Percentiles rank a stretch among this genome's conserved stretches.
phyloP scores from a whole-genome alignment of 306 rosid species.

The Sesbania bispinosa region DNA sequence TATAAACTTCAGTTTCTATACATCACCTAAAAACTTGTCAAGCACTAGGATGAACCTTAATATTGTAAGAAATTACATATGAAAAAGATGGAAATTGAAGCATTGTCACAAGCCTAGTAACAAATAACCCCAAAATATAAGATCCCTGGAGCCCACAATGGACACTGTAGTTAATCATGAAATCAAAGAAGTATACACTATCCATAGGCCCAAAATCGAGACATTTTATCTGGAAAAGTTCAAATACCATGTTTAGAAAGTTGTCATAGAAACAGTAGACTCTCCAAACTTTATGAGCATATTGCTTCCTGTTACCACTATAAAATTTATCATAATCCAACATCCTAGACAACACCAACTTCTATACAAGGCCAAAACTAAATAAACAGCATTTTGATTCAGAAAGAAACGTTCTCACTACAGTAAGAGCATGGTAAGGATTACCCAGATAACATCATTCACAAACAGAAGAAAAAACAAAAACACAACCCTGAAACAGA shows the following conservation, averaged over 20 bases:
- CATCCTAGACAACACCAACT: constrained; percentile 15
- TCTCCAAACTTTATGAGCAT: constrained; percentile 6
- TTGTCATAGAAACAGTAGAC: constrained; percentile 24
- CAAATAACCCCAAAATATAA: not conserved
- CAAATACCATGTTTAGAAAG: constrained; percentile 11
- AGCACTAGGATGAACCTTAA: not conserved
- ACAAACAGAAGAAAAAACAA: not conserved
- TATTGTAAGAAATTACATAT: not conserved
- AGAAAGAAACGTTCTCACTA: no score
- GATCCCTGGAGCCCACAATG: no score
- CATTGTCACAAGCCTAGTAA: not conserved
- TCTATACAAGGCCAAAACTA: not conserved
- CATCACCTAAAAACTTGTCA: not conserved
- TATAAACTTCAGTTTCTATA: not conserved
- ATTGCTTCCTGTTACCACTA: constrained; percentile 15
- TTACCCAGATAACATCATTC: no score
- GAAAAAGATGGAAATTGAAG: not conserved
- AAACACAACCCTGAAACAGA: constrained; percentile 9
- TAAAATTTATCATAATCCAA: constrained; percentile 22
- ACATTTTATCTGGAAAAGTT: not conserved
- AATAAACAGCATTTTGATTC: not conserved
- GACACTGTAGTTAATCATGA: not conserved
- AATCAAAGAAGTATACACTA: not conserved
- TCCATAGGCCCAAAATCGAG: not conserved
- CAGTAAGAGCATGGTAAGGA: no score